phyloP scores from a whole-genome alignment of 139 green algal genomes.

The Trebouxia sp. region DNA sequence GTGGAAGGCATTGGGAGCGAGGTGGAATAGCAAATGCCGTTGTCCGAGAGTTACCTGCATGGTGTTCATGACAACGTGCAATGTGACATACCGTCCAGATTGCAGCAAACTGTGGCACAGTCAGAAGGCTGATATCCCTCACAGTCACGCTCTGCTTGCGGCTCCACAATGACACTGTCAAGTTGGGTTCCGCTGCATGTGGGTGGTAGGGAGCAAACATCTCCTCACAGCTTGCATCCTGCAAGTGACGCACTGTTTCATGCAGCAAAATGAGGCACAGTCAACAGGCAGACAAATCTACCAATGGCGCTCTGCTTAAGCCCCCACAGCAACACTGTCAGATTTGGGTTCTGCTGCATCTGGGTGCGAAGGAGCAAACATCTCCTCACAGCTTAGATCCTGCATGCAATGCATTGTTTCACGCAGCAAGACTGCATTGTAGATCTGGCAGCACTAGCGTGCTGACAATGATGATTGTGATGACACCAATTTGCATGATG shows the following conservation, averaged over 20 bases:
- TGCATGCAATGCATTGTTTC: no score
- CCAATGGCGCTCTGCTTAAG: background rate
- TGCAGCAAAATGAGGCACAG: background rate
- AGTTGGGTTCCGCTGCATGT: background rate
- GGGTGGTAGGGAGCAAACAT: background rate
- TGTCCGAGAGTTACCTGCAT: no score
- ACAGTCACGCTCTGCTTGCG: background rate
- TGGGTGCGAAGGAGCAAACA: no score
- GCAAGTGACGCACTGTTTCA: background rate
- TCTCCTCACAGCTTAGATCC: no score
- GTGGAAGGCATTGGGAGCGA: background rate
- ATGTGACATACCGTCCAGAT: background rate
- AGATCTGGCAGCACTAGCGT: no score
- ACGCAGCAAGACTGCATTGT: no score
- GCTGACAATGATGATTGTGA: no score
- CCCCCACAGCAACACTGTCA: background rate
- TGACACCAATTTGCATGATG: no score
- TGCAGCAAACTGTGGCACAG: background rate
- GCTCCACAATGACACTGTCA: background rate
- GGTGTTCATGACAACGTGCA: background rate
- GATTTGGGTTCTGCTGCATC: no score
- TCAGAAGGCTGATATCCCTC: background rate
- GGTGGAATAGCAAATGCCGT: background rate
- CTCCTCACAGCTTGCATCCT: background rate
- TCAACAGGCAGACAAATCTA: background rate